Conservation (phyloP, 257 asterid species). For the Verbena officinalis region DNA sequence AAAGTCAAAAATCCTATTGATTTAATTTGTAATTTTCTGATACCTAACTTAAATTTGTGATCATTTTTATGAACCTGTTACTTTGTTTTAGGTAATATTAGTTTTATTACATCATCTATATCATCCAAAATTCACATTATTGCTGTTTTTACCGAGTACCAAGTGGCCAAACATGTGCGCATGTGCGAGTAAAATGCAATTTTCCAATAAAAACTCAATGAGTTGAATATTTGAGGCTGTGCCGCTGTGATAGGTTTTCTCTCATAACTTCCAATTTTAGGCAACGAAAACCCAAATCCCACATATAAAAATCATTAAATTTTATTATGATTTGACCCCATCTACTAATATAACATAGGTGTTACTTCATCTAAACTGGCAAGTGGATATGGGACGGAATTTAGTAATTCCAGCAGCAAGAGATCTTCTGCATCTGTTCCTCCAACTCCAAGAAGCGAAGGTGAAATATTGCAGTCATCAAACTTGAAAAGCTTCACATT, state of each 20-base stretch:
- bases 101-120: conserved; percentile 1
- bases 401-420: conserved; percentile 65
- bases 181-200: neutral
- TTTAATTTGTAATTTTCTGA: neutral
- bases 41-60: neutral
- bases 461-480: conserved; percentile 85
- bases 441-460: conserved; percentile 83
- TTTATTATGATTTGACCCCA: neutral
- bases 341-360: conserved; percentile 26
- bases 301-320: neutral
- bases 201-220: neutral
- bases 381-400: conserved; percentile 55
- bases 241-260: too few species aligned
- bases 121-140: neutral
- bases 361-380: conserved; percentile 44
- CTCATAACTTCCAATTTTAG: neutral
- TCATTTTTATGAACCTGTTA: neutral
- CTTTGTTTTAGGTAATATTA: neutral
- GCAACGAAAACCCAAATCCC: neutral
- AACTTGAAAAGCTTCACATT: conserved; percentile 74
- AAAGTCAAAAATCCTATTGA: neutral
- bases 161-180: neutral
- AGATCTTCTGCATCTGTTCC: conserved; percentile 64
- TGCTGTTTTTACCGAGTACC: neutral
- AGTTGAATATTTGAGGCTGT: neutral